Base-by-base conservation (phyloP, 1,284 basidiomycete genomes). In the Melanopsichium pennsylvanicum region DNA sequence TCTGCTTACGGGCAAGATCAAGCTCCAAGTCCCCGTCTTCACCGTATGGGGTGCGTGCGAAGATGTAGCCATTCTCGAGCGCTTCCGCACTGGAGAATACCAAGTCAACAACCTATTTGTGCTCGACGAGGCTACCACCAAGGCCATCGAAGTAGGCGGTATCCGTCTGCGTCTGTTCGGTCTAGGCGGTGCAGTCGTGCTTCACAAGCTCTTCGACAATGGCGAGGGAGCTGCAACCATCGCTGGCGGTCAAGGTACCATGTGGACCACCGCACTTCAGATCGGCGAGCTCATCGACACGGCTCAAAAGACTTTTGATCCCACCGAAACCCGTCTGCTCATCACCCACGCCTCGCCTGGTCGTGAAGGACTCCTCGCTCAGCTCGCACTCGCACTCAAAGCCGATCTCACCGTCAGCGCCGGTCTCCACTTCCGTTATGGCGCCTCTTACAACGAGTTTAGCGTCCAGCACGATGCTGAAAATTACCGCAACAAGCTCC, bases 21-120 rank as follows among this genome's bases (percentile, higher is more conserved):
- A 63, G 51, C 66, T 81, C 27, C 48, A 72, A 12, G 79, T 97
- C 4, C 95, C 95, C 29, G 93, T 98, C 22, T 97, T 90, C 84
- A 95, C 94, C 43, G 92, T 97, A 38, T 96, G 92, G 88, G 96
- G 96, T 27, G 91, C 96, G 21, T 97, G 96, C 79, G 96, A 98
- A 83, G 96, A 98, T 79, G 93, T 98, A 31, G 80, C 88, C 45
- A 87, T 98, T 33, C 85, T 98, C 56, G 93, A 97, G 84, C 93
- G 92, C 82, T 90, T 97, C 83, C 88, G 94, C 71, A 85, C 88
- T 10, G 89, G 89, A 40, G 85, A 89, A 54, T 93, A 93, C 82
- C 83, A 86, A 66, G 87, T 97, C 94, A 82, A 86, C 96, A 61
- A 81, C 48, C 64, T 81, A 15, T 88, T 91, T 76, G 86, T 99